Evolutionary conservation across 139 green algal genomes (phyloP).

Genomic region (Yamagishiella unicocca): DNA sequence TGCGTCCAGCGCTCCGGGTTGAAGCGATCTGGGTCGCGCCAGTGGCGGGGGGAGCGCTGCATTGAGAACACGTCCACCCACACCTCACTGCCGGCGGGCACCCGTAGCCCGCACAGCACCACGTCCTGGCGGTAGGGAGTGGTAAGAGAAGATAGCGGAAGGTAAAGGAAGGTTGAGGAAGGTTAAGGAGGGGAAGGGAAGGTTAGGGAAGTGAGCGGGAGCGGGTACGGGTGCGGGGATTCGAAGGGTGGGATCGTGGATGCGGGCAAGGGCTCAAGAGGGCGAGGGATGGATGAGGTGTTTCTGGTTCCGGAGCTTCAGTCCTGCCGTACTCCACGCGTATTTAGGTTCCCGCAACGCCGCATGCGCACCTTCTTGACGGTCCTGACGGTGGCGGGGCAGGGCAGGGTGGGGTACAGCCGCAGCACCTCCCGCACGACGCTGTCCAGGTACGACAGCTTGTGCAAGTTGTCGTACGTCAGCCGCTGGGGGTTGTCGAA

Average conservation of each 20-base stretch:
- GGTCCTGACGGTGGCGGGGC: neutral
- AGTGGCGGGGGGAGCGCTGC: slow-evolving; percentile 42
- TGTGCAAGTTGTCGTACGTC: slow-evolving; percentile 6
- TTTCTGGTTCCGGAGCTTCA: neutral
- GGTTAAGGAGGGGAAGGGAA: neutral
- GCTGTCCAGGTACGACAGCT: slow-evolving; percentile 47
- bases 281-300: neutral
- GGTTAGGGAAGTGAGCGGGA: neutral
- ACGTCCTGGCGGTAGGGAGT: too few species aligned
- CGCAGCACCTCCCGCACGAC: slow-evolving; percentile 50
- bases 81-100: slow-evolving; percentile 37
- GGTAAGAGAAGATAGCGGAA: too few species aligned
- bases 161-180: too few species aligned
- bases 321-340: too few species aligned
- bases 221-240: neutral
- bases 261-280: neutral
- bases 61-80: slow-evolving; percentile 51
- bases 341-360: too few species aligned
- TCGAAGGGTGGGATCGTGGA: neutral
- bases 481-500: slow-evolving; percentile 10
- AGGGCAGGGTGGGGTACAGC: slow-evolving; percentile 42
- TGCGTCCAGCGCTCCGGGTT: slow-evolving; percentile 39
- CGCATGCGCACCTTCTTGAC: slow-evolving; percentile 11
- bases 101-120: neutral
- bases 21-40: slow-evolving; percentile 28